These are phyloP conservation scores for Avena sativa DNA, from an alignment of 176 grass and related monocot species.

Conservation along the genomic window DNA sequence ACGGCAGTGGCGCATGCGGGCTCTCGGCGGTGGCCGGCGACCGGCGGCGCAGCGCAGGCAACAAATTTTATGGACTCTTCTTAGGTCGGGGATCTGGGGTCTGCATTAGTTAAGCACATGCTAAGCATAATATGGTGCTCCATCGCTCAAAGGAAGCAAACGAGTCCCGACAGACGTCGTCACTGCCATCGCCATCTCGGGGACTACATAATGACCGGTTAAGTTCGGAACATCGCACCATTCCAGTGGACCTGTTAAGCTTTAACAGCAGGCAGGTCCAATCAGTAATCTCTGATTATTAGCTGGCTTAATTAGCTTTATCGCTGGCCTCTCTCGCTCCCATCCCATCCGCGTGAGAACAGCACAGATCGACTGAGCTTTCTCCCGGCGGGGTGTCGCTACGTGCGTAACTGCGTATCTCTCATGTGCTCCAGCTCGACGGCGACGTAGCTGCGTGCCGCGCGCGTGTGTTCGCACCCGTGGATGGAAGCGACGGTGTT, in stretches of 20 bases:
- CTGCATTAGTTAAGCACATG: background rate
- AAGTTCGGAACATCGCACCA: background rate
- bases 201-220: too few species aligned
- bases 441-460: background rate
- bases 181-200: too few species aligned
- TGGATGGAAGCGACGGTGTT: background rate
- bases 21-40: conserved; percentile 33
- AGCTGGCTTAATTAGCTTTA: conserved; percentile 5
- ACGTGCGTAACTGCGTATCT: background rate
- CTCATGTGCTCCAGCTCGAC: conserved; percentile 29
- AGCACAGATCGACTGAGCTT: background rate
- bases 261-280: background rate
- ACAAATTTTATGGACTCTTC: background rate
- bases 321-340: background rate
- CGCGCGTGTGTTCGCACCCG: background rate
- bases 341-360: background rate
- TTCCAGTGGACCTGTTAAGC: background rate
- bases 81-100: background rate
- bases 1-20: conserved; percentile 18
- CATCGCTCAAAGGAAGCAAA: background rate
- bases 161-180: too few species aligned
- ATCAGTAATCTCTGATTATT: background rate
- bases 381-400: background rate
- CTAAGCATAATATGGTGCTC: background rate
- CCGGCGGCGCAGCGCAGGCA: conserved; percentile 45